A percentile compares a stretch with the other conserved stretches of the same genome.
These are phyloP conservation scores for Eucalyptus coolabah DNA, from an alignment of 345 rosid genomes.

Conservation along the genomic window DNA sequence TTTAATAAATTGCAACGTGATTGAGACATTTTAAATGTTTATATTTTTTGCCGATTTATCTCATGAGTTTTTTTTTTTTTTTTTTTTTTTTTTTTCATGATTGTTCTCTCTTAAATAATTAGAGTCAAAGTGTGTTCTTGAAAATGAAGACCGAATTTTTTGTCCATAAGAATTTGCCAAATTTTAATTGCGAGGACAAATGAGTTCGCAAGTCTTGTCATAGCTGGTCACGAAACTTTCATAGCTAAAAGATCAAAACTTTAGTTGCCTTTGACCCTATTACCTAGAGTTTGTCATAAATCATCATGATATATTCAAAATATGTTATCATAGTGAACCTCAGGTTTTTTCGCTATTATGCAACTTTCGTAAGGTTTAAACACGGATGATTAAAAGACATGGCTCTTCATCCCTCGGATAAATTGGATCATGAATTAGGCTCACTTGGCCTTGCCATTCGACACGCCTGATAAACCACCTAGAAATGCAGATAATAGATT, in stretches of 20 bases:
- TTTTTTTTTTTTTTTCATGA: not conserved
- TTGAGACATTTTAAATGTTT: not conserved
- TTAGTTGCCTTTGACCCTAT: not conserved
- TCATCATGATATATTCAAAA: not conserved
- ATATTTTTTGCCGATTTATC: not conserved
- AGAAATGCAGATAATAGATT: not conserved
- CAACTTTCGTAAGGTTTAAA: not conserved
- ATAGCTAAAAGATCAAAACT: not conserved
- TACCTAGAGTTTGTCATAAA: not conserved
- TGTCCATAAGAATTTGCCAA: not conserved
- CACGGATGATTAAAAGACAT: not conserved
- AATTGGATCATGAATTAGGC: not conserved
- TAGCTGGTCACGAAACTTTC: not conserved
- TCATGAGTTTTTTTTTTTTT: not conserved
- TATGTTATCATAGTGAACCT: not conserved
- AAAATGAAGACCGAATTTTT: not conserved
- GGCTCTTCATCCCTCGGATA: fast-evolving
- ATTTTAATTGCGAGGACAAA: not conserved
- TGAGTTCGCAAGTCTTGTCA: not conserved
- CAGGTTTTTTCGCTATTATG: fast-evolving
- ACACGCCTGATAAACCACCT: not conserved
- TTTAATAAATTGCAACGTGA: not conserved
- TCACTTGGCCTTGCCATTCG: not conserved
- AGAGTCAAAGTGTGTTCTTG: not conserved
- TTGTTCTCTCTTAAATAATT: not conserved